Percentiles rank a stretch among this genome's conserved stretches.
Evolutionary conservation across 108 stramenopile species (phyloP).

Genomic region (Cylindrotheca closterium): DNA sequence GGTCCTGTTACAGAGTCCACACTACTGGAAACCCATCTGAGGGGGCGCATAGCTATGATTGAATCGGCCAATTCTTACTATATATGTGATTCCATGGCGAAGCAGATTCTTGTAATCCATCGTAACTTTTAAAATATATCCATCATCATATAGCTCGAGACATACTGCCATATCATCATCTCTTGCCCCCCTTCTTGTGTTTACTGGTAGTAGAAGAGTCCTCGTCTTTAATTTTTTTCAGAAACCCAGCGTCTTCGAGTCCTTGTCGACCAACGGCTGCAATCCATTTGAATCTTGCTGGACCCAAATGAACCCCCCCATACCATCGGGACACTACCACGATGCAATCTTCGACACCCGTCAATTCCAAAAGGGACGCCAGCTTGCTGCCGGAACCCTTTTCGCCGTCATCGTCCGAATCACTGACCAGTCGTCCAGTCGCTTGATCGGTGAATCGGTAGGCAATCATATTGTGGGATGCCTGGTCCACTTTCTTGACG

Average conservation of each 20-base stretch:
- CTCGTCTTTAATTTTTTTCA: too few species aligned
- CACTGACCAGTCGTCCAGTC: constrained; percentile 27
- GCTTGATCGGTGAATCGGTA: constrained; percentile 56
- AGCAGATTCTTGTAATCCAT: too few species aligned
- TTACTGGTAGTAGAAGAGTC: too few species aligned
- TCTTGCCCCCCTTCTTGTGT: too few species aligned
- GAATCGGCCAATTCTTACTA: too few species aligned
- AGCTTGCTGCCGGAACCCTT: constrained; percentile 79
- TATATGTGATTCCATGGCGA: too few species aligned
- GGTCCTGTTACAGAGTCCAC: too few species aligned
- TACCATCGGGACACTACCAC: constrained; percentile 92
- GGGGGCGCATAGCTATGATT: too few species aligned
- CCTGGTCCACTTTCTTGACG: constrained; percentile 65
- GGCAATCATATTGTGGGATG: constrained; percentile 88
- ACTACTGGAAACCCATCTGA: too few species aligned
- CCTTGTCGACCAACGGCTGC: constrained; percentile 62
- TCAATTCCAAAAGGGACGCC: constrained; percentile 73
- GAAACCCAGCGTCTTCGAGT: constrained; percentile 42
- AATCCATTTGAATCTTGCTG: constrained; percentile 87
- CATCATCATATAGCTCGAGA: too few species aligned
- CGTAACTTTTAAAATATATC: too few species aligned
- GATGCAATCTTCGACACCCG: constrained; percentile 66
- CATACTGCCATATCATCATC: too few species aligned
- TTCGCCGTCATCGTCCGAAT: constrained; percentile 96
- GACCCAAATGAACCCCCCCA: constrained; percentile 86